Conservation (phyloP, 1,139 yeast species). For the Diutina rugosa region DNA sequence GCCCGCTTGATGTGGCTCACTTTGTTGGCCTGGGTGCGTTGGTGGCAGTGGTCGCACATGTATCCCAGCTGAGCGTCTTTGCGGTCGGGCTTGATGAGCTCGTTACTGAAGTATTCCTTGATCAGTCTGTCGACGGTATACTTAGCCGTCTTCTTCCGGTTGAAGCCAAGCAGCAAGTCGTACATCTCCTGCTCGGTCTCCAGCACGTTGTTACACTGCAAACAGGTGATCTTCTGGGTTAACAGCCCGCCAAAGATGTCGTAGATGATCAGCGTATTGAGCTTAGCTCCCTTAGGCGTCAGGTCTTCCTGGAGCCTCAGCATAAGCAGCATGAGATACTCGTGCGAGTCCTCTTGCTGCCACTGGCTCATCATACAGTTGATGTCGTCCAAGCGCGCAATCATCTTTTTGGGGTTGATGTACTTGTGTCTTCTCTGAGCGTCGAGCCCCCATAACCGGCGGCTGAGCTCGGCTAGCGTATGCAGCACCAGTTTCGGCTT, state of each 20-base stretch:
- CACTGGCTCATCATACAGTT: constrained; percentile 95
- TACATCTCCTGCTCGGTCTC: constrained; percentile 88
- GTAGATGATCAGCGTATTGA: constrained; percentile 72
- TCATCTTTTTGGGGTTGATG: constrained; percentile 64
- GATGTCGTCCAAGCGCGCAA: constrained; percentile 65
- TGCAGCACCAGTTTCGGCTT: constrained; percentile 45
- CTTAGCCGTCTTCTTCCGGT: constrained; percentile 22
- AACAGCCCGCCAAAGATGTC: constrained; percentile 90
- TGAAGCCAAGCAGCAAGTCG: constrained; percentile 70
- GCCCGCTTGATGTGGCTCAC: constrained; percentile 63
- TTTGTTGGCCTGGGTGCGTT: constrained; percentile 67
- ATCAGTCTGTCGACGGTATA: constrained; percentile 10
- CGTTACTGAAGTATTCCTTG: constrained; percentile 71
- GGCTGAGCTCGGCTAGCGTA: constrained; percentile 59
- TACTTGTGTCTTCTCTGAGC: constrained; percentile 17
- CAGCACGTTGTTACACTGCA: constrained; percentile 68
- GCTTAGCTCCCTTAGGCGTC: constrained; percentile 75
- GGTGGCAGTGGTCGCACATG: constrained; percentile 77
- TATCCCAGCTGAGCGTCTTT: constrained; percentile 55
- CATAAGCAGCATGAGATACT: constrained; percentile 84
- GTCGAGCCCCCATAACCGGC: constrained; percentile 40
- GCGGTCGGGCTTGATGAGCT: constrained; percentile 54
- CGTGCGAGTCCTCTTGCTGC: constrained; percentile 98
- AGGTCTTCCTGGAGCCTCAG: constrained; percentile 84
- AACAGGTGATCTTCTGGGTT: constrained; percentile 75